These are phyloP conservation scores for Solanum corneliomulleri DNA, from an alignment of 257 asterid genomes.

Conservation along the genomic window DNA sequence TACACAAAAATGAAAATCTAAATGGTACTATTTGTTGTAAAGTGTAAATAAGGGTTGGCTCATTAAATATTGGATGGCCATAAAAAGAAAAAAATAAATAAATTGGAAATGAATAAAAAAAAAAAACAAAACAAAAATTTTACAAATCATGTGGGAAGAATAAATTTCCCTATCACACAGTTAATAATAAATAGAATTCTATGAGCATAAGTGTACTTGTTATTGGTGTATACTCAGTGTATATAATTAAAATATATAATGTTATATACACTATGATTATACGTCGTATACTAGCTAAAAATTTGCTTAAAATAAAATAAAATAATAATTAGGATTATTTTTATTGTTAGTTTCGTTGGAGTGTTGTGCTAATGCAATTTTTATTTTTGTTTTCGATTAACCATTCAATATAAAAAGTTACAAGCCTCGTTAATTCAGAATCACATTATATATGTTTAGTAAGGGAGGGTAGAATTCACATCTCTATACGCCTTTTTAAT, in stretches of 20 bases:
- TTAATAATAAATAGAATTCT: background rate
- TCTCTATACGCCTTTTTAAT: background rate
- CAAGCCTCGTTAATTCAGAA: background rate
- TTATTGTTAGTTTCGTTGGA: background rate
- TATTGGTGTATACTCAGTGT: background rate
- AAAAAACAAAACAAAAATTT: background rate
- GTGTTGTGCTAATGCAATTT: too few relatives aligned
- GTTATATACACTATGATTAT: background rate
- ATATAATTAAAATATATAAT: too few relatives aligned
- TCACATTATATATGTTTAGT: background rate
- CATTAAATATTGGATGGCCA: background rate
- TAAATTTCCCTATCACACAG: background rate
- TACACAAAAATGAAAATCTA: background rate
- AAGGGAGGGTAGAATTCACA: background rate
- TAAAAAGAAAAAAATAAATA: background rate
- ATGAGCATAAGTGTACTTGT: background rate
- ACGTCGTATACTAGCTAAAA: background rate
- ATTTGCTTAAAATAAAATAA: background rate
- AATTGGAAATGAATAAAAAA: background rate
- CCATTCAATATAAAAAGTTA: background rate
- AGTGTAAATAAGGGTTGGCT: background rate
- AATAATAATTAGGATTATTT: too few relatives aligned
- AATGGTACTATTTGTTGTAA: background rate
- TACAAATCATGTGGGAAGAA: background rate
- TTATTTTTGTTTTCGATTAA: too few relatives aligned